Percentiles rank a stretch among this genome's conserved stretches.
Conservation (phyloP, 805 yeast species). For the Starmerella roubikii region DNA sequence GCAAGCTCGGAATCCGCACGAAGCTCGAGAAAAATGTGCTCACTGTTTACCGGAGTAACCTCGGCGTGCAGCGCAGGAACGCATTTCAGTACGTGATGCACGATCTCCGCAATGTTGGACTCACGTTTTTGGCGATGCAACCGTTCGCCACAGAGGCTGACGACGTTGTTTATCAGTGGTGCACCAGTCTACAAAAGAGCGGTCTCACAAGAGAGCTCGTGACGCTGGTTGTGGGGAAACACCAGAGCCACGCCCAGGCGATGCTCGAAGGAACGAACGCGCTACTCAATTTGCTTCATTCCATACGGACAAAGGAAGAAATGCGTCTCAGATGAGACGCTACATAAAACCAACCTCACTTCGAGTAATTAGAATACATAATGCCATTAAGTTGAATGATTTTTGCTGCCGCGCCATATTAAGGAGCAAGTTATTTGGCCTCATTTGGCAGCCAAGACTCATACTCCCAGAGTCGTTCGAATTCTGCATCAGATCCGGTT, state of each 20-base stretch:
- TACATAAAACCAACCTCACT: too few relatives aligned
- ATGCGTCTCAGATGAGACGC: background rate
- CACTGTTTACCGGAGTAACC: conserved; percentile 47
- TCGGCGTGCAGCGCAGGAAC: conserved; percentile 35
- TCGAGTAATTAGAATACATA: too few relatives aligned
- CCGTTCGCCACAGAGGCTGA: conserved; percentile 22
- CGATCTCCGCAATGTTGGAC: conserved; percentile 13
- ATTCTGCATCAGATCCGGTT: conserved; percentile 36
- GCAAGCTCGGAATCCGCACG: conserved; percentile 52
- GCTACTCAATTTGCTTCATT: conserved; percentile 20
- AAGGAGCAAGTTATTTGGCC: too few relatives aligned
- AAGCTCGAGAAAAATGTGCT: conserved; percentile 55
- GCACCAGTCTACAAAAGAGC: conserved; percentile 13
- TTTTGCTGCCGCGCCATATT: too few relatives aligned
- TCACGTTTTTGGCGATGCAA: conserved; percentile 21
- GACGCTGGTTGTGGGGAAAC: conserved; percentile 23
- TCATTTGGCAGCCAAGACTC: background rate
- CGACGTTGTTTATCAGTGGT: conserved; percentile 24
- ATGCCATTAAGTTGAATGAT: background rate
- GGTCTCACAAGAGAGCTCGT: conserved; percentile 15
- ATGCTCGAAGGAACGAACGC: conserved; percentile 26
- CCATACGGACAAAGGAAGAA: conserved; percentile 11
- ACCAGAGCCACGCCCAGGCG: conserved; percentile 24
- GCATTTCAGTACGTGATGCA: conserved; percentile 14
- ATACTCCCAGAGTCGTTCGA: conserved; percentile 34